Percentiles rank a stretch among this genome's conserved stretches.
Evolutionary conservation across 148 eudicot species (phyloP).

Genomic region (Rheum nobile): DNA sequence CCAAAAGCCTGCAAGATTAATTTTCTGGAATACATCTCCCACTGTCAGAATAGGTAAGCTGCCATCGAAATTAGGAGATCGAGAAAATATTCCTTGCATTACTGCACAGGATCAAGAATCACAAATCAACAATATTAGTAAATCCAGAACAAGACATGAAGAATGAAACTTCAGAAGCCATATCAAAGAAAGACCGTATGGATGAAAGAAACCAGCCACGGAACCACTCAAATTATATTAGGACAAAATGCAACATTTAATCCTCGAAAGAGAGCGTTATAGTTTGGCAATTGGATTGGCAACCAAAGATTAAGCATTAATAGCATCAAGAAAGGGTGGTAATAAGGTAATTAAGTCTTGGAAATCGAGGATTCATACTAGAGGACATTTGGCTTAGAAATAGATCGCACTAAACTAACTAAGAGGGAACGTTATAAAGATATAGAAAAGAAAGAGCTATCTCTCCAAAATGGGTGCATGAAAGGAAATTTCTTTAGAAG

Average conservation of each 20-base stretch:
- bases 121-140: not conserved
- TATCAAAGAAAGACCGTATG: not conserved
- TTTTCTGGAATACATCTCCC: not conserved
- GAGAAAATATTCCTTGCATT: conserved; percentile 11
- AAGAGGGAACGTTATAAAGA: not conserved
- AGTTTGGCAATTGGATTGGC: not conserved
- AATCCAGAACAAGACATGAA: not conserved
- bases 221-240: not conserved
- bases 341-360: not conserved
- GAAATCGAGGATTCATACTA: not conserved
- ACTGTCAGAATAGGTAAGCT: not conserved
- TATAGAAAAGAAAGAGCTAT: not conserved
- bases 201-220: not conserved
- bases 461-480: not conserved
- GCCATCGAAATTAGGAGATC: conserved; percentile 1
- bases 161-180: not conserved
- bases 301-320: not conserved
- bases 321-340: not conserved
- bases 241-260: not conserved
- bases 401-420: not conserved
- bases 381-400: not conserved
- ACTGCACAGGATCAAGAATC: conserved; percentile 2
- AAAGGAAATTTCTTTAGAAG: not conserved
- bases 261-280: not conserved
- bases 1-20: conserved; percentile 9